phyloP scores from a whole-genome alignment of 177 flowering plant species.

The Vitis hybrid region DNA sequence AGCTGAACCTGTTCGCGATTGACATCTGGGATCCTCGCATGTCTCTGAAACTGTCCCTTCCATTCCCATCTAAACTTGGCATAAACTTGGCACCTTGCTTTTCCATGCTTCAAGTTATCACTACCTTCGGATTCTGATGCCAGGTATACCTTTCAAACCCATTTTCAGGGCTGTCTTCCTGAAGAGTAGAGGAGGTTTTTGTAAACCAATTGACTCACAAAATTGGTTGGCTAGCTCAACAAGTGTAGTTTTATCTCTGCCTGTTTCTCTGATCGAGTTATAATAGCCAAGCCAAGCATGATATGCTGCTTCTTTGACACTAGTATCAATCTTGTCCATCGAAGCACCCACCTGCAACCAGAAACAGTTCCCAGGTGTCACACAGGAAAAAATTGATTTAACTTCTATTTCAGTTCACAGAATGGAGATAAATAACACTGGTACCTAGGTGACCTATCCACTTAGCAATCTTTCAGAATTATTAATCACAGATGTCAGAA shows the following conservation, averaged over 20 bases:
- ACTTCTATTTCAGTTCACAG: not conserved
- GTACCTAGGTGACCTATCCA: not conserved
- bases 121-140: conserved; percentile 70
- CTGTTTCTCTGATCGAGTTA: conserved; percentile 82
- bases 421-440: not conserved
- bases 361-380: not conserved
- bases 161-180: conserved; percentile 83
- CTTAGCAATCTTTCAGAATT: not conserved
- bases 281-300: conserved; percentile 98
- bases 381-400: not conserved
- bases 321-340: conserved; percentile 61
- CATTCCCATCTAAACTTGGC: no score
- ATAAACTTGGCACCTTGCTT: not conserved
- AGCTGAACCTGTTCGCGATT: no score
- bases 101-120: not conserved
- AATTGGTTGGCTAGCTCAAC: conserved; percentile 77
- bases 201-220: conserved; percentile 67
- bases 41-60: no score
- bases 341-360: conserved; percentile 60
- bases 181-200: conserved; percentile 70
- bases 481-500: not conserved
- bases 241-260: conserved; percentile 84
- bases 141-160: conserved; percentile 89
- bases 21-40: no score
- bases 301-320: conserved; percentile 90